Conservation (phyloP, 2,329 filamentous ascomycete genomes). For the Fusarium sp. region DNA sequence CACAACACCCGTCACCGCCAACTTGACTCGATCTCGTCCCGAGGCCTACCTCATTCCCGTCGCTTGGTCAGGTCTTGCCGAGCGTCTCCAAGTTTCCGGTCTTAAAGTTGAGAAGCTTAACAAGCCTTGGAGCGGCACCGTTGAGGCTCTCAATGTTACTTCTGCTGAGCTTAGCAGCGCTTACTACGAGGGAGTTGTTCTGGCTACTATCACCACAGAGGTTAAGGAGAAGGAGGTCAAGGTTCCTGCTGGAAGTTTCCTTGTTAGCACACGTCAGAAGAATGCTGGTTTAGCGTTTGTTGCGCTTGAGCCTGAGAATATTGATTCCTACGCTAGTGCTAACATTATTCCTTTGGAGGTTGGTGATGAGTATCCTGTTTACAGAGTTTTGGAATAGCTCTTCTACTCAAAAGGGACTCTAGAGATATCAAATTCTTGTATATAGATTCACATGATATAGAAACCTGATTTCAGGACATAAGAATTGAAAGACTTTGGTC, state of each 20-base stretch:
- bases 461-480: not conserved
- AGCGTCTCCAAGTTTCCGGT: constrained; percentile 43
- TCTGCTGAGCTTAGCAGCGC: constrained; percentile 30
- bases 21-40: constrained; percentile 47
- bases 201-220: constrained; percentile 39
- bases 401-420: not conserved
- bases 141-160: constrained; percentile 46
- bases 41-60: constrained; percentile 48
- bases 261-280: constrained; percentile 49
- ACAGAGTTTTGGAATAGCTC: constrained; percentile 24
- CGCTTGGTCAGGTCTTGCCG: constrained; percentile 46
- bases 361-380: constrained; percentile 49
- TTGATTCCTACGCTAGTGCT: constrained; percentile 49
- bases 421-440: not conserved
- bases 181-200: constrained; percentile 47
- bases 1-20: constrained; percentile 43
- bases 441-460: not conserved
- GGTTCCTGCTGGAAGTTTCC: constrained; percentile 47
- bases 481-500: not conserved
- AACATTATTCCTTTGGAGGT: constrained; percentile 46
- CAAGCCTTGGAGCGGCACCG: constrained; percentile 39
- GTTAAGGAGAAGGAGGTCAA: constrained; percentile 29
- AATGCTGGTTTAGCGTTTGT: constrained; percentile 47
- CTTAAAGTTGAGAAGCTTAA: constrained; percentile 42
- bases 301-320: constrained; percentile 49